Evolutionary conservation across 2,329 filamentous ascomycete genomes (phyloP).

Genomic region (Botrytis cinerea): DNA sequence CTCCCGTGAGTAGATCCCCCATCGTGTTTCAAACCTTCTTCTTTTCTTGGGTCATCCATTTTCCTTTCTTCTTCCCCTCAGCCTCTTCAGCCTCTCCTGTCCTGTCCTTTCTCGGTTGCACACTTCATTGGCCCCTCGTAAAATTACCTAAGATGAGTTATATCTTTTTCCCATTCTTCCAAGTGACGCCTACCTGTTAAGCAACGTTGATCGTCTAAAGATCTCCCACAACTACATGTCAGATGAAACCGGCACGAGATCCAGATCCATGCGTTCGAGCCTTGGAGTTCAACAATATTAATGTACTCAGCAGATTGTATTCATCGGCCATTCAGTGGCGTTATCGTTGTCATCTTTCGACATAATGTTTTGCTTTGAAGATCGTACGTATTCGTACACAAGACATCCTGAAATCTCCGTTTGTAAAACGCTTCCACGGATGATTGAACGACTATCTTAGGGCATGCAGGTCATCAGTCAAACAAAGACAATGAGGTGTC

Average conservation of each 20-base stretch:
- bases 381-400: neutral
- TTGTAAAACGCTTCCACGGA: conserved; percentile 6
- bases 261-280: neutral
- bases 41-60: neutral
- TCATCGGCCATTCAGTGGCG: neutral
- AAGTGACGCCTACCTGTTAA: neutral
- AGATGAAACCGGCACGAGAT: neutral
- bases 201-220: neutral
- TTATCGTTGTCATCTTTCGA: neutral
- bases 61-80: neutral
- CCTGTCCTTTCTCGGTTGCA: neutral
- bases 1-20: neutral
- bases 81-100: neutral
- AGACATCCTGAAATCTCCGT: neutral
- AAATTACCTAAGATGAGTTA: neutral
- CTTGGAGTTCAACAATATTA: neutral
- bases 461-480: neutral
- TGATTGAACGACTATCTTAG: neutral
- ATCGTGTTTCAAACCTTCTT: neutral
- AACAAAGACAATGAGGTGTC: neutral
- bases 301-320: neutral
- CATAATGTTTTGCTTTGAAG: neutral
- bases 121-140: neutral
- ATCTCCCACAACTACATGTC: neutral
- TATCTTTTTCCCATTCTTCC: neutral